phyloP scores from a whole-genome alignment of 306 rosid species.

The Pyrus communis region DNA sequence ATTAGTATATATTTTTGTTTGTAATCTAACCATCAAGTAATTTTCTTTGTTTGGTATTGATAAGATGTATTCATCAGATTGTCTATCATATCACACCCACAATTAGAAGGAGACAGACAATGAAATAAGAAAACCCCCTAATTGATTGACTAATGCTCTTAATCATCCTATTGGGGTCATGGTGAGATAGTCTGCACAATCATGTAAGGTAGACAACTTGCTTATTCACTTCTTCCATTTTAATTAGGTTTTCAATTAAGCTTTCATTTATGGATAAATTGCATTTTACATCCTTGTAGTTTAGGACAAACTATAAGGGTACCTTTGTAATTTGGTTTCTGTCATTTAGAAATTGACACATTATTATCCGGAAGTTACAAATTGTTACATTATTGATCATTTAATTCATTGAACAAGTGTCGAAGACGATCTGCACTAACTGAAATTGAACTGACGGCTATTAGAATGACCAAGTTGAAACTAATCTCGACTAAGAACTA shows the following conservation, averaged over 20 bases:
- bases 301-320: background rate
- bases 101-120: slow-evolving; percentile 7
- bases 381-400: too few species aligned
- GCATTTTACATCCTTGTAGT: too few species aligned
- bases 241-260: background rate
- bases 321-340: background rate
- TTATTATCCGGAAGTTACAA: background rate
- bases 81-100: slow-evolving; percentile 9
- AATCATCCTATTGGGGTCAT: background rate
- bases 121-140: background rate
- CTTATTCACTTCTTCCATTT: background rate
- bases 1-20: too few species aligned
- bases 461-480: too few species aligned
- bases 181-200: background rate
- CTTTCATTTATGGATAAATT: background rate
- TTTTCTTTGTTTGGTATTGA: slow-evolving; percentile 2
- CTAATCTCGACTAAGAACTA: too few species aligned
- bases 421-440: too few species aligned
- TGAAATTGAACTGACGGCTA: too few species aligned
- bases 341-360: background rate
- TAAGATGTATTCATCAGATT: background rate
- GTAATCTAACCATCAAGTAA: background rate
- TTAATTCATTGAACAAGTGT: background rate
- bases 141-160: background rate
- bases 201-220: background rate